Evolutionary conservation across 2,329 filamentous ascomycete species (phyloP), one percentile per base, ranked within the genome.

Genomic region (Ascochyta lentis): DNA sequence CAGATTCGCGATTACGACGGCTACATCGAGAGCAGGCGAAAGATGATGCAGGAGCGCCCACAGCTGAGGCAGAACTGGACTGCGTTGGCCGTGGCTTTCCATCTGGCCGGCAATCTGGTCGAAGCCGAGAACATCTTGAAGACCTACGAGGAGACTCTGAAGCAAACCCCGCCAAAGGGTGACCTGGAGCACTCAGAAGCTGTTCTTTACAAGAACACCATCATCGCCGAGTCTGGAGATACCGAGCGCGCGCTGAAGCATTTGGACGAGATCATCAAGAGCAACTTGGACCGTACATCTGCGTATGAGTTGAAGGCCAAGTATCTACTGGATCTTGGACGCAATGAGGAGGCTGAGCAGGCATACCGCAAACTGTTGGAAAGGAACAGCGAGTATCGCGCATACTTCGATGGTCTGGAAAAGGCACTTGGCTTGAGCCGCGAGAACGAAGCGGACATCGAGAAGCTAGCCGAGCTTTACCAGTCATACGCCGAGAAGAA

Each of bases 1-100:
- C 95, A 99, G 80, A 97, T 96, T 86, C 88, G 95, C 67, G 95
- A 99, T 79, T 98, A 93, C 77, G 84, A 89, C 63, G 95, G 95
- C 49, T 98, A 98, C 74, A 86, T 97, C 63, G 89, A 94, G 76
- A 98, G 92, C 78, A 86, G 95, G 66, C 89, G 86, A 60, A 83
- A 88, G 52, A 98, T 99, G 89, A 83, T 99, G 63, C 89, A 95
- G 75, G 87, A 90, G 40, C 87, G 90, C 56, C 90, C 95, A 1
- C 86, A 88, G 62, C 72, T 95, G 58, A 86, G 96, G 65, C 91
- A 96, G 79, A 97, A 94, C 78, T 99, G 96, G 96, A 98, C 95
- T 4, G 95, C 92, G n/a, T 80, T 99, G 58, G 95, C 95, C 37
- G 90, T 98, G 54, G 95, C 94, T 33, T 87, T 96, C 73, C 95